A percentile compares a stretch with the other conserved stretches of the same genome.
These are phyloP conservation scores for Russula vinacea DNA, from an alignment of 768 basidiomycete species.

Conservation along the genomic window DNA sequence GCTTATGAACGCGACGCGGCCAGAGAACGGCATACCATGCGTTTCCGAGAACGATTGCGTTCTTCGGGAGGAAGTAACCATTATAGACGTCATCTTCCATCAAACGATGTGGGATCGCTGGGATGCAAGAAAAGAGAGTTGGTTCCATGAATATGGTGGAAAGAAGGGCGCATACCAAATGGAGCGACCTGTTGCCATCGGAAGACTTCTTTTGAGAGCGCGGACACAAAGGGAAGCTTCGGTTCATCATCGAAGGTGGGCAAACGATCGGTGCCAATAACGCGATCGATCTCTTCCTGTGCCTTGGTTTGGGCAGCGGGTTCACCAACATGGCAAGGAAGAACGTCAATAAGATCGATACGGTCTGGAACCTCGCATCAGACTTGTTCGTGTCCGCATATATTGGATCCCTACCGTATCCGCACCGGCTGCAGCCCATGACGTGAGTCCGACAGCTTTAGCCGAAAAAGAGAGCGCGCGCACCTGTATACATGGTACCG, in stretches of 20 bases:
- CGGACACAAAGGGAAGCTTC: conserved; percentile 31
- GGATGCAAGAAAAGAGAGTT: background rate
- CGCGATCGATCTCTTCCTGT: conserved; percentile 34
- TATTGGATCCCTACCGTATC: conserved; percentile 27
- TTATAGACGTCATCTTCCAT: conserved; percentile 32
- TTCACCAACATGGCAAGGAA: conserved; percentile 32
- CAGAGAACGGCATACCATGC: too few species aligned
- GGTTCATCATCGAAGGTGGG: conserved; percentile 33
- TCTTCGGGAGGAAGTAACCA: conserved; percentile 33
- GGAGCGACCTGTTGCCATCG: conserved; percentile 33
- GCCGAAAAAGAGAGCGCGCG: background rate
- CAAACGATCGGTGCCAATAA: conserved; percentile 32
- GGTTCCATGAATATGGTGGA: background rate
- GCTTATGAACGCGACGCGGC: too few species aligned
- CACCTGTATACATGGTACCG: conserved; percentile 25
- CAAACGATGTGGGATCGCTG: conserved; percentile 31
- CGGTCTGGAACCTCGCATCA: conserved; percentile 22
- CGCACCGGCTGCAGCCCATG: conserved; percentile 22
- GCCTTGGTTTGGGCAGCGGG: conserved; percentile 29
- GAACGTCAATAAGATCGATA: conserved; percentile 29
- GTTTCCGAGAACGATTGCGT: conserved; percentile 28
- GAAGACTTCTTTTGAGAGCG: conserved; percentile 31
- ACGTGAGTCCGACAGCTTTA: conserved; percentile 7
- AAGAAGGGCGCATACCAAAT: conserved; percentile 21
- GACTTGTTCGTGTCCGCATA: background rate